phyloP scores from a whole-genome alignment of 352 stramenopile species.

The Phytophthora ohioensis region DNA sequence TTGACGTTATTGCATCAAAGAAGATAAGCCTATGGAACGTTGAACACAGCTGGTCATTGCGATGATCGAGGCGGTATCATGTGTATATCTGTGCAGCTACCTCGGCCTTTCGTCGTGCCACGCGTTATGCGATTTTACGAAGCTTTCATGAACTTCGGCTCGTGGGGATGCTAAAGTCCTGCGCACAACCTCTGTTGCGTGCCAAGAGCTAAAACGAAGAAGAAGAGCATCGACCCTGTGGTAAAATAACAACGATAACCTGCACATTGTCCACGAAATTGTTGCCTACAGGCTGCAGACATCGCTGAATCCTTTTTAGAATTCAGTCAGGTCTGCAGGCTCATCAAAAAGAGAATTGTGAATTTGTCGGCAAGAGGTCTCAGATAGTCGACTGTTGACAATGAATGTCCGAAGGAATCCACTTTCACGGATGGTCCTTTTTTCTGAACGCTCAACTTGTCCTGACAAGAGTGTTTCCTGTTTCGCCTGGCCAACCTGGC shows the following conservation, averaged over 20 bases:
- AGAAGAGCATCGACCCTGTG: conserved; percentile 19
- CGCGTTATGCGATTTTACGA: conserved; percentile 87
- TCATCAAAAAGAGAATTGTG: too few species aligned
- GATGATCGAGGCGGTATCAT: not conserved
- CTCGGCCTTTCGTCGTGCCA: conserved; percentile 66
- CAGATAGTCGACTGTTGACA: too few species aligned
- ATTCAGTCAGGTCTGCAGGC: conserved; percentile 44
- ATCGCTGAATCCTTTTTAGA: conserved; percentile 45
- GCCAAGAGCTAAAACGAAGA: conserved; percentile 32
- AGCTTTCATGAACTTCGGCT: conserved; percentile 87
- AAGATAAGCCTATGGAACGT: conserved; percentile 54
- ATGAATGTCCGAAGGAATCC: too few species aligned
- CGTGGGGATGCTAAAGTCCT: conserved; percentile 65
- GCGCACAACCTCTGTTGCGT: conserved; percentile 31
- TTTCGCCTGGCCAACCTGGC: too few species aligned
- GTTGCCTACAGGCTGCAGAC: conserved; percentile 46
- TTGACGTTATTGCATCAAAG: conserved; percentile 94
- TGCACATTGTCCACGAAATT: conserved; percentile 45
- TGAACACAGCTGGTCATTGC: not conserved
- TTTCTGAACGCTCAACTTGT: too few species aligned
- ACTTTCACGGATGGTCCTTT: too few species aligned
- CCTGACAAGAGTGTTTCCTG: too few species aligned
- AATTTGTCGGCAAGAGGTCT: too few species aligned
- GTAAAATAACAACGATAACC: conserved; percentile 3
- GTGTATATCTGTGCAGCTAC: conserved; percentile 41